Percentiles rank a stretch among this genome's conserved stretches.
phyloP scores from a whole-genome alignment of 139 green algal species.

The Tetraselmis chui region DNA sequence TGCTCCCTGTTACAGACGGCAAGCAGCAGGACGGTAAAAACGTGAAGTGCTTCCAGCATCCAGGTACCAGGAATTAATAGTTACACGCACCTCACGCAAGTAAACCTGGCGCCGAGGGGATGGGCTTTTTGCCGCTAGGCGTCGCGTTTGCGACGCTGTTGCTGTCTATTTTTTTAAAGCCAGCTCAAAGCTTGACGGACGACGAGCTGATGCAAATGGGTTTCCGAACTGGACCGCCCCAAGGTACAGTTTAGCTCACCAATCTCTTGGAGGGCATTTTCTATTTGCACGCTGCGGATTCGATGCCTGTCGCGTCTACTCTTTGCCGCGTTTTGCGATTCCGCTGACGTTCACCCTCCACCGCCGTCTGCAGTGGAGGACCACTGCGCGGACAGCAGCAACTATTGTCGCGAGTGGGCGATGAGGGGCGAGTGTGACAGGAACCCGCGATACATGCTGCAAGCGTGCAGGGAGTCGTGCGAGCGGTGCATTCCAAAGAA shows the following conservation, averaged over 20 bases:
- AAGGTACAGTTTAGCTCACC: not conserved
- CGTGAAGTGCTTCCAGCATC: too few relatives aligned
- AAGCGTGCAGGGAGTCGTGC: not conserved
- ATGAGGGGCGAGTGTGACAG: not conserved
- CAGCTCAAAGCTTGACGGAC: not conserved
- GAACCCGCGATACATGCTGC: not conserved
- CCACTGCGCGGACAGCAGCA: not conserved
- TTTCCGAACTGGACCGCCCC: not conserved
- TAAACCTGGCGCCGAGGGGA: too few relatives aligned
- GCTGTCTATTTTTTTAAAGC: too few relatives aligned
- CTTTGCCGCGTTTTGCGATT: not conserved
- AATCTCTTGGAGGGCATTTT: not conserved
- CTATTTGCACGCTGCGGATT: not conserved
- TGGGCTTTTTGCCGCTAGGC: too few relatives aligned
- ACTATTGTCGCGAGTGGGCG: not conserved
- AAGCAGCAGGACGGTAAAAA: too few relatives aligned
- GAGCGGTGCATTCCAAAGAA: not conserved
- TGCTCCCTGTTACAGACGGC: too few relatives aligned
- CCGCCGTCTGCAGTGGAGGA: not conserved
- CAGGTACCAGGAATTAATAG: too few relatives aligned
- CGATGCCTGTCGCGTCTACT: not conserved
- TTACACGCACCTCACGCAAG: too few relatives aligned
- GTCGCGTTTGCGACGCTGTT: too few relatives aligned
- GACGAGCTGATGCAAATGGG: not conserved
- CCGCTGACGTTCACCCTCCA: not conserved